Evolutionary conservation across 176 grass and related monocot genomes (phyloP).

Genomic region (Ensete glaucum): DNA sequence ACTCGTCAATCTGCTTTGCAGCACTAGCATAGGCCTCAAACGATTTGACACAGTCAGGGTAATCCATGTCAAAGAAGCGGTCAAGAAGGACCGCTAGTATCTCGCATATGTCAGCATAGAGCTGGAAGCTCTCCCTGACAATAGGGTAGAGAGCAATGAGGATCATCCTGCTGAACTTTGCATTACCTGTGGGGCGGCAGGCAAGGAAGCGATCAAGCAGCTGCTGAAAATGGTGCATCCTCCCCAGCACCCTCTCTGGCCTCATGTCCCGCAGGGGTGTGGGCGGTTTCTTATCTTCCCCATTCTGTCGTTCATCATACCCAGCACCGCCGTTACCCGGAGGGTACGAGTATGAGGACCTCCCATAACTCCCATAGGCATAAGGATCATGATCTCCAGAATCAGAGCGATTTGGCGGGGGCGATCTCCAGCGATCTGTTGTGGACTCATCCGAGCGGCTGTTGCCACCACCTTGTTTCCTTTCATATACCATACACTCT

Average conservation of each 20-base stretch:
- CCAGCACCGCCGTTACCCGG: constrained; percentile 13
- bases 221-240: constrained; percentile 44
- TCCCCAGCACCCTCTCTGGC: constrained; percentile 32
- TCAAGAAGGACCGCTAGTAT: constrained; percentile 50
- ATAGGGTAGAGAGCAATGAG: constrained; percentile 25
- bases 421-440: constrained; percentile 7
- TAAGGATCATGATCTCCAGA: constrained; percentile 1
- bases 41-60: constrained; percentile 49
- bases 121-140: constrained; percentile 41
- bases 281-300: background rate
- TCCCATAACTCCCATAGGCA: background rate
- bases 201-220: constrained; percentile 46
- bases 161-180: constrained; percentile 44
- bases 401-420: background rate
- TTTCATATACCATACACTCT: constrained; percentile 11
- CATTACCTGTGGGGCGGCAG: constrained; percentile 49
- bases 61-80: constrained; percentile 80
- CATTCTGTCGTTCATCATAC: constrained; percentile 13
- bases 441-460: background rate
- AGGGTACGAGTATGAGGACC: constrained; percentile 21
- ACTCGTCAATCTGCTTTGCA: constrained; percentile 56
- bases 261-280: constrained; percentile 42
- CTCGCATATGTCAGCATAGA: constrained; percentile 40
- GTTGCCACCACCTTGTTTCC: background rate
- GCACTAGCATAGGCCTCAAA: constrained; percentile 53